A percentile compares a stretch with the other conserved stretches of the same genome.
phyloP scores from a whole-genome alignment of 2,329 filamentous ascomycete species.

The Amesomyces nigricolor region DNA sequence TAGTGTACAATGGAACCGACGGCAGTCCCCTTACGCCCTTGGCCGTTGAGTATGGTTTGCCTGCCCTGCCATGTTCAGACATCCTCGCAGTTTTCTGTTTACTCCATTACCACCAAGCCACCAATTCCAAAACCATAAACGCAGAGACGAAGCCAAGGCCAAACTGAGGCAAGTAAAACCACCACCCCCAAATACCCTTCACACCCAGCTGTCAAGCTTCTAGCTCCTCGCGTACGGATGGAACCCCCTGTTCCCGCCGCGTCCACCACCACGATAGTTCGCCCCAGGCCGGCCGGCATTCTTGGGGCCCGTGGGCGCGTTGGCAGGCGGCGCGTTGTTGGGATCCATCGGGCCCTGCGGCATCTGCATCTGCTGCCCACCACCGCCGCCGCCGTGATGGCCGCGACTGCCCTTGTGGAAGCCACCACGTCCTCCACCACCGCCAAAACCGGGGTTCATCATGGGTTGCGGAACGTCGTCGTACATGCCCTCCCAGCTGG shows the following conservation, averaged over 20 bases:
- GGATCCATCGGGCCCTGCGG: constrained; percentile 43
- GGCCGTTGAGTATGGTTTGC: not conserved
- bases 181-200: not conserved
- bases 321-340: constrained; percentile 61
- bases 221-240: constrained; percentile 60
- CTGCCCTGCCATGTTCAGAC: not conserved
- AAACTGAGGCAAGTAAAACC: not conserved
- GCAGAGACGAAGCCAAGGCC: too few relatives aligned
- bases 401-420: constrained; percentile 31
- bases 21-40: not conserved
- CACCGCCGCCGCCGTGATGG: constrained; percentile 2
- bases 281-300: constrained; percentile 88
- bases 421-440: constrained; percentile 38
- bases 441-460: constrained; percentile 42
- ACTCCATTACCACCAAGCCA: too few relatives aligned
- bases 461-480: constrained; percentile 87
- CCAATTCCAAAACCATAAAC: too few relatives aligned
- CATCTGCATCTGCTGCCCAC: constrained; percentile 30
- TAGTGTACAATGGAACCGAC: constrained; percentile 1
- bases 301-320: constrained; percentile 90
- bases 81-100: too few relatives aligned
- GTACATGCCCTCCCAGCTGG: constrained; percentile 97
- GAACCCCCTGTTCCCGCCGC: constrained; percentile 68
- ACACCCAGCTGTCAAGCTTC: not conserved
- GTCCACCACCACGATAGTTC: constrained; percentile 87